Evolutionary conservation across 805 yeast species (phyloP).

Genomic region (Yamadazyma akitaensis): DNA sequence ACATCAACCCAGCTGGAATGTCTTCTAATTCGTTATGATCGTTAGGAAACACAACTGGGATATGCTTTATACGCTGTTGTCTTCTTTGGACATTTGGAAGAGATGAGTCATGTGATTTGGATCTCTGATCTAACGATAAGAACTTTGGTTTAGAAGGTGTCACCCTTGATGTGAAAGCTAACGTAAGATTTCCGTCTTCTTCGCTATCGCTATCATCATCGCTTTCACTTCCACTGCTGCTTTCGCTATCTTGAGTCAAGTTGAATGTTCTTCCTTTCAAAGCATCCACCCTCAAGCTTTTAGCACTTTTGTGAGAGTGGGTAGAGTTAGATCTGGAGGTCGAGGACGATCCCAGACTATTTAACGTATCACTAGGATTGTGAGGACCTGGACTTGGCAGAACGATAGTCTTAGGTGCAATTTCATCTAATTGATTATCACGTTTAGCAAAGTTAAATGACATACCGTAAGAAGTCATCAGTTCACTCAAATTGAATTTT

Average conservation of each 20-base stretch:
- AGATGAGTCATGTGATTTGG: constrained; percentile 43
- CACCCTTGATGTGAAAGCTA: constrained; percentile 43
- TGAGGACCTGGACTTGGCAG: neutral
- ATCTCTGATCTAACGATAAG: constrained; percentile 29
- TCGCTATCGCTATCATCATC: constrained; percentile 32
- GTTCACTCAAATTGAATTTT: constrained; percentile 33
- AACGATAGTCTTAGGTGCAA: constrained; percentile 15
- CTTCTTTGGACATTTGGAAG: constrained; percentile 22
- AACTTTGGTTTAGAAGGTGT: constrained; percentile 35
- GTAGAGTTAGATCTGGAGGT: neutral
- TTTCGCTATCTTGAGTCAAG: neutral
- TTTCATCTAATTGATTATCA: constrained; percentile 10
- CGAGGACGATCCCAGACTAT: constrained; percentile 2
- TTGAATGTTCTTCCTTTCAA: constrained; percentile 6
- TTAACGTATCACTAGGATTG: neutral
- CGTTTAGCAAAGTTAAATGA: constrained; percentile 13
- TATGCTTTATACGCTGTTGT: constrained; percentile 13
- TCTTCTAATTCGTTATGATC: constrained; percentile 37
- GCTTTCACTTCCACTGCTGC: constrained; percentile 11
- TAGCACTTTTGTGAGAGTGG: constrained; percentile 11
- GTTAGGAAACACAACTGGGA: constrained; percentile 32
- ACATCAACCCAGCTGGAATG: constrained; percentile 38
- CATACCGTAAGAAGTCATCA: constrained; percentile 31
- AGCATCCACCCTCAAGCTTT: neutral
- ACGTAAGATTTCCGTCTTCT: constrained; percentile 42